Evolutionary conservation across 441 rosid genomes (phyloP), one percentile per base, ranked within the genome.

Genomic region (Omphalea diandra): DNA sequence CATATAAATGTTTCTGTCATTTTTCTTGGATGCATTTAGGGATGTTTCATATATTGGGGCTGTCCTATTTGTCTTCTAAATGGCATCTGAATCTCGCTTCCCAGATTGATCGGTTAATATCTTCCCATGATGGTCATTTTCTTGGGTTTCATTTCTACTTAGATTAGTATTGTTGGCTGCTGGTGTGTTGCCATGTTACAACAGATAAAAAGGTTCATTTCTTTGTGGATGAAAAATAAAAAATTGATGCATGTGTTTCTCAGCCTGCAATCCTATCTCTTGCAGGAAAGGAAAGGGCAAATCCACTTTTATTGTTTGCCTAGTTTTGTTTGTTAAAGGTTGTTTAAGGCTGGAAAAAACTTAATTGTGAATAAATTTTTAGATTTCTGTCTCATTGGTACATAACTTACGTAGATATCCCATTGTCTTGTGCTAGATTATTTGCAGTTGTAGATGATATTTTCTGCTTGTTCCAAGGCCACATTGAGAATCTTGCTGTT

Each of bases 401-500:
- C 10, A 8, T 66, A 11, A 68, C 31, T 59, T 62, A 63, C 26
- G 61, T 57, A 54, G 46, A 1, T 14, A 29, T 62, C 29, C 74
- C 3, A 0, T 31, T 17, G 33, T 47, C 14, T 72, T 6, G 62
- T 77, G 47, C 67, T 36, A 95, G 99, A 76, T 81, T 95, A 69
- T 95, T 95, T 79, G 95, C 96, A 0, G 97, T 89, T 71, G 89
- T 84, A 74, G 99, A 95, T 55, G 96, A 95, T 79, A 88, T 95
- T 71, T 95, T 92, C 93, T 95, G 99, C 77, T 61, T 93, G 81
- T 89, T 95, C 85, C 92, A 90, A 88, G 99, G 99, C 68, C 91
- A 93, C 79, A 85, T 95, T 70, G 92, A 89, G 76, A 95, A 95
- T 77, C 74, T 95, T 75, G 85, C 91, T 27, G 74, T 78, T 58